A percentile compares a stretch with the other conserved stretches of the same genome.
These are phyloP conservation scores for Manihot esculenta DNA, from an alignment of 441 rosid genomes.

Conservation along the genomic window DNA sequence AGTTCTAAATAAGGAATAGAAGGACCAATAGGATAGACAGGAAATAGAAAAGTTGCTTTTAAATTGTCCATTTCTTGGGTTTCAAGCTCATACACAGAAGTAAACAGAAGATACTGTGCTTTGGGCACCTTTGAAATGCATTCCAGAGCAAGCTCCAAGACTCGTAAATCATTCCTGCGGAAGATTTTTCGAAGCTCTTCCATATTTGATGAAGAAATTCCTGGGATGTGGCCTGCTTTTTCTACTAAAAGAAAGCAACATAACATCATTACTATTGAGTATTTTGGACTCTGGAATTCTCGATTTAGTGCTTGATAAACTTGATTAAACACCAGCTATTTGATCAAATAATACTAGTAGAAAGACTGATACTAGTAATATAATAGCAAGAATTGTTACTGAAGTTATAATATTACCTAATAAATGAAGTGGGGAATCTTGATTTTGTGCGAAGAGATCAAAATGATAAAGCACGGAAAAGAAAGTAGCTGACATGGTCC, in stretches of 20 bases:
- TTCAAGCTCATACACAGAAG: slow-evolving; percentile 45
- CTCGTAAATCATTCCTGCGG: neutral
- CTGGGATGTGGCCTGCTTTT: slow-evolving; percentile 35
- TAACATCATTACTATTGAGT: neutral
- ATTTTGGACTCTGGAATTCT: too few relatives aligned
- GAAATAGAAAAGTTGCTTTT: slow-evolving; percentile 16
- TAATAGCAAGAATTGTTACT: too few relatives aligned
- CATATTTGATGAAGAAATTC: slow-evolving; percentile 31
- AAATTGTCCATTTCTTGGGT: slow-evolving; percentile 33
- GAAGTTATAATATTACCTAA: neutral
- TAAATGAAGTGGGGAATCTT: neutral
- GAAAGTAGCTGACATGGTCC: slow-evolving; percentile 41
- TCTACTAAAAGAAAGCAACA: slow-evolving; percentile 22
- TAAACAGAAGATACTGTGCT: slow-evolving; percentile 45
- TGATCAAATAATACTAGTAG: too few relatives aligned
- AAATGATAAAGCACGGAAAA: slow-evolving; percentile 44
- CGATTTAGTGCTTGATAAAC: too few relatives aligned
- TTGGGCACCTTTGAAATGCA: slow-evolving; percentile 30
- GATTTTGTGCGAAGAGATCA: slow-evolving; percentile 3
- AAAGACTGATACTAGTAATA: too few relatives aligned
- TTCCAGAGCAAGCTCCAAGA: slow-evolving; percentile 26
- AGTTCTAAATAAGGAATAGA: slow-evolving; percentile 40
- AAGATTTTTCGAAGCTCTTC: slow-evolving; percentile 33
- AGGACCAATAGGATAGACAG: slow-evolving; percentile 46
- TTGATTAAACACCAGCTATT: too few relatives aligned